These are phyloP conservation scores for Metschnikowia santaceciliae DNA, from an alignment of 805 yeast species.

Conservation along the genomic window DNA sequence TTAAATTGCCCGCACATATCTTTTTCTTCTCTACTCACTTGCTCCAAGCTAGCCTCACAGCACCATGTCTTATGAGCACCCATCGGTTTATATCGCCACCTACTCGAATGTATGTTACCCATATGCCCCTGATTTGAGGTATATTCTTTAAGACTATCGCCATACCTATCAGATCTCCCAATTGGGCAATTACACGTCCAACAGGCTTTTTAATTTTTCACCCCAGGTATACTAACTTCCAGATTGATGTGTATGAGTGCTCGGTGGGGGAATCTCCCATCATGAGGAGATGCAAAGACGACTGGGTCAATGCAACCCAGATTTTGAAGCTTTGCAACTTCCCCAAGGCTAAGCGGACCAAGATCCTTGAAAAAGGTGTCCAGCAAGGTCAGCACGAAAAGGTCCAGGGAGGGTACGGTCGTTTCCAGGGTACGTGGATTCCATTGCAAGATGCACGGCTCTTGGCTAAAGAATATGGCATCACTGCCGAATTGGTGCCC, in stretches of 20 bases:
- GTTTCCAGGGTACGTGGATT: slow-evolving; percentile 97
- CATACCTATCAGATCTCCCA: not conserved
- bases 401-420: slow-evolving; percentile 96
- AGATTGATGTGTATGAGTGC: slow-evolving; percentile 69
- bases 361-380: slow-evolving; percentile 89
- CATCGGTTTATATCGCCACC: slow-evolving; percentile 43
- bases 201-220: not conserved
- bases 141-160: not conserved
- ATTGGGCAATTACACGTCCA: not conserved
- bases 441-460: slow-evolving; percentile 69
- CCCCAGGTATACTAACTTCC: slow-evolving; percentile 3
- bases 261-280: slow-evolving; percentile 64
- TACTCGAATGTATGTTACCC: slow-evolving; percentile 40
- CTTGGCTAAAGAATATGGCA: slow-evolving; percentile 38
- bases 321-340: slow-evolving; percentile 89
- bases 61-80: slow-evolving; percentile 29
- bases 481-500: slow-evolving; percentile 38
- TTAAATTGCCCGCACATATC: slow-evolving; percentile 19
- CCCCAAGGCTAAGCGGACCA: slow-evolving; percentile 90
- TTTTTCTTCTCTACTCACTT: slow-evolving; percentile 12
- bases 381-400: slow-evolving; percentile 87
- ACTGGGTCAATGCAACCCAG: slow-evolving; percentile 98
- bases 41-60: slow-evolving; percentile 6
- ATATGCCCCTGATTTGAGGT: not conserved
- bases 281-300: slow-evolving; percentile 87